Conservation (phyloP, 495 filamentous ascomycete genomes). For the Penicillium pancosmium region DNA sequence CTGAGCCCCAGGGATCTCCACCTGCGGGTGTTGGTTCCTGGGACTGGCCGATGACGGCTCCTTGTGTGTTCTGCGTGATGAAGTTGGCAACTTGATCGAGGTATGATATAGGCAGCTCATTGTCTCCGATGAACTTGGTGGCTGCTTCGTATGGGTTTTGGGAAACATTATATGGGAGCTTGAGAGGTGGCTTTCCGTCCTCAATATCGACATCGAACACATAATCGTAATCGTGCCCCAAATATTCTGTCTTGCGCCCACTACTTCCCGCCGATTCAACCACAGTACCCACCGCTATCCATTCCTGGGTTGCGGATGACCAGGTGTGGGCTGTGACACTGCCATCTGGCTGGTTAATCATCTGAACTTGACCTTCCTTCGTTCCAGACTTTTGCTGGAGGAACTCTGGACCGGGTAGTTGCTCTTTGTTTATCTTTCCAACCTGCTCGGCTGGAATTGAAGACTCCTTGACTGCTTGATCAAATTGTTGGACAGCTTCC, state of each 20-base stretch:
- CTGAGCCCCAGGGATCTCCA: slow-evolving; percentile 76
- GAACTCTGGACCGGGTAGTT: slow-evolving; percentile 84
- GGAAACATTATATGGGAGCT: slow-evolving; percentile 88
- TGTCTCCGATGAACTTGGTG: slow-evolving; percentile 86
- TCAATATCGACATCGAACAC: slow-evolving; percentile 99
- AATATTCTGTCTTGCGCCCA: slow-evolving; percentile 69
- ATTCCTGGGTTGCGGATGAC: slow-evolving; percentile 67
- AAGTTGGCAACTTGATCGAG: slow-evolving; percentile 94
- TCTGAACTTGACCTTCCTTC: slow-evolving; percentile 92
- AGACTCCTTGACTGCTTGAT: slow-evolving; percentile 77
- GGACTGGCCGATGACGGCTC: slow-evolving; percentile 71
- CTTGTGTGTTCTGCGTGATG: slow-evolving; percentile 86
- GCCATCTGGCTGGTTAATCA: slow-evolving; percentile 80
- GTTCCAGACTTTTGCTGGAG: slow-evolving; percentile 76
- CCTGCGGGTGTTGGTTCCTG: slow-evolving; percentile 46
- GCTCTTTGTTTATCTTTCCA: slow-evolving; percentile 83
- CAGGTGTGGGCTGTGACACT: slow-evolving; percentile 81
- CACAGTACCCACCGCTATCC: slow-evolving; percentile 90
- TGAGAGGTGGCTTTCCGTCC: slow-evolving; percentile 90
- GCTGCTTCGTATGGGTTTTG: slow-evolving; percentile 94
- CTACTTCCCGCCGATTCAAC: slow-evolving; percentile 87
- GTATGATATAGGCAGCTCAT: slow-evolving; percentile 87
- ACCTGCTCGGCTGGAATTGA: slow-evolving; percentile 85
- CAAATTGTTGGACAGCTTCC: slow-evolving; percentile 66
- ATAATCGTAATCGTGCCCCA: slow-evolving; percentile 92